Evolutionary conservation across 2,329 filamentous ascomycete species (phyloP).

Genomic region (Bipolaris bicolor): DNA sequence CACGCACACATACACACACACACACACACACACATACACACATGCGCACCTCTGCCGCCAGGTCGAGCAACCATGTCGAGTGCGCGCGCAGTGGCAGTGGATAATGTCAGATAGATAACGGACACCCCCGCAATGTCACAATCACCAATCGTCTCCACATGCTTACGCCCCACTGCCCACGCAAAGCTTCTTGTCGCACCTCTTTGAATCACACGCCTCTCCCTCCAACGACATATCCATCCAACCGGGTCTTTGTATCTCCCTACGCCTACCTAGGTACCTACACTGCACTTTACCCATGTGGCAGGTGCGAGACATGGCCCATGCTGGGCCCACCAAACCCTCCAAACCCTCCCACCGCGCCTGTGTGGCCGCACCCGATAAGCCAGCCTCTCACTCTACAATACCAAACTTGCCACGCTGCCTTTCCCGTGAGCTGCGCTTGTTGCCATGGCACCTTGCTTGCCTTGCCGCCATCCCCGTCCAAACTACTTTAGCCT

Average conservation of each 20-base stretch:
- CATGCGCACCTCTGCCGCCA: neutral
- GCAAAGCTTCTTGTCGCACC: conserved; percentile 20
- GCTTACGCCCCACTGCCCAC: conserved; percentile 15
- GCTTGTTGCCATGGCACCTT: neutral
- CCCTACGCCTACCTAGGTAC: no score
- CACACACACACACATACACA: no score
- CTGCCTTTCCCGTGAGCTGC: conserved; percentile 7
- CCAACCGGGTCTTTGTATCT: neutral
- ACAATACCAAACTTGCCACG: conserved; percentile 11
- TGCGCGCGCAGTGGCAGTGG: neutral
- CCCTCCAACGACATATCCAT: conserved; percentile 11
- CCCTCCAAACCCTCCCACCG: neutral
- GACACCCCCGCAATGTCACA: neutral
- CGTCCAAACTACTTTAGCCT: neutral
- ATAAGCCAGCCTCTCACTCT: neutral
- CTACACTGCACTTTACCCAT: neutral
- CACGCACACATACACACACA: neutral
- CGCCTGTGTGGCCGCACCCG: neutral
- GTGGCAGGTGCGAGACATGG: neutral
- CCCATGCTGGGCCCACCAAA: conserved; percentile 15
- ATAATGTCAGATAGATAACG: conserved; percentile 9
- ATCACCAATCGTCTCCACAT: conserved; percentile 5
- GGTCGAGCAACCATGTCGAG: neutral
- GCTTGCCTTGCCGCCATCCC: neutral
- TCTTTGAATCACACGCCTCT: conserved; percentile 16